These are phyloP conservation scores for Saccharata proteae DNA, from an alignment of 2,329 filamentous ascomycete species.

Conservation along the genomic window DNA sequence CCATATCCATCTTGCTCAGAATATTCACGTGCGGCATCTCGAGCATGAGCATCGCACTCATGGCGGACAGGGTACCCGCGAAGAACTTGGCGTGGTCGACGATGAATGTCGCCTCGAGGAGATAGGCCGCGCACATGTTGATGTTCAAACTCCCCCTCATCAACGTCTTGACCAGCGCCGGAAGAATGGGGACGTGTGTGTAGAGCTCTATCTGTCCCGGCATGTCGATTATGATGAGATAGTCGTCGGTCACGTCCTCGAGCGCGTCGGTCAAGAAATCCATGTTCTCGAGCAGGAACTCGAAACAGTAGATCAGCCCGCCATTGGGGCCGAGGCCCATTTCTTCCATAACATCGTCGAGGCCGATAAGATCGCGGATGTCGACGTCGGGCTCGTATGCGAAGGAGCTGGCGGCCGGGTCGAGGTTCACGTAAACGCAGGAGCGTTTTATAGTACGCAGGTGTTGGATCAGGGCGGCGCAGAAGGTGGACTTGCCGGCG, in stretches of 20 bases:
- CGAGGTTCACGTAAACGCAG: slow-evolving; percentile 95
- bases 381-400: slow-evolving; percentile 85
- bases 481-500: slow-evolving; percentile 96
- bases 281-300: slow-evolving; percentile 87
- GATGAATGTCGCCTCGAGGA: slow-evolving; percentile 91
- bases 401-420: slow-evolving; percentile 89
- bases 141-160: slow-evolving; percentile 77
- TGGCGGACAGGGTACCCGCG: slow-evolving; percentile 84
- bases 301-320: slow-evolving; percentile 90
- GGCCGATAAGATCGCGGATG: slow-evolving; percentile 86
- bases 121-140: slow-evolving; percentile 82
- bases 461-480: slow-evolving; percentile 83
- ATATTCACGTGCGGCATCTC: slow-evolving; percentile 96
- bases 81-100: slow-evolving; percentile 97
- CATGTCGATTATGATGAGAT: slow-evolving; percentile 97
- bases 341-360: slow-evolving; percentile 95
- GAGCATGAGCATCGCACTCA: slow-evolving; percentile 98
- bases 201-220: slow-evolving; percentile 98
- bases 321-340: slow-evolving; percentile 83
- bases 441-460: slow-evolving; percentile 84
- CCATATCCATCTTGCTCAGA: slow-evolving; percentile 92
- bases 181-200: slow-evolving; percentile 88
- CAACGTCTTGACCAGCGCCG: slow-evolving; percentile 69
- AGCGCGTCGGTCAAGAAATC: slow-evolving; percentile 82
- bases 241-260: slow-evolving; percentile 81